These are phyloP conservation scores for Aspergillus sp. DNA, from an alignment of 2,329 filamentous ascomycete genomes.

Conservation along the genomic window DNA sequence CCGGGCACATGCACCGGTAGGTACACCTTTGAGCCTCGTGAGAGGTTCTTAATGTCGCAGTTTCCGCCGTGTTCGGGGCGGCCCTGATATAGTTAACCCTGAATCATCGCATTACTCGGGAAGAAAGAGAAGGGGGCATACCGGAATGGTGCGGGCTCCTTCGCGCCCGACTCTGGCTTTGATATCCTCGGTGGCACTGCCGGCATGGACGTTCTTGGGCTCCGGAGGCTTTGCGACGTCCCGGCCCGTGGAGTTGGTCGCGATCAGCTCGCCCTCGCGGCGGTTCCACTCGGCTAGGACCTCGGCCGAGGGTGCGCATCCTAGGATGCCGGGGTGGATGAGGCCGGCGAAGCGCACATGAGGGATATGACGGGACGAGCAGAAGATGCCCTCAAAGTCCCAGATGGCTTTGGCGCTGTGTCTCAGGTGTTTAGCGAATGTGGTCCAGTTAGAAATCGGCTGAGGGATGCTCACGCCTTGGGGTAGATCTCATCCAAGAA, in stretches of 20 bases:
- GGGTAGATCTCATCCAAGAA: constrained; percentile 88
- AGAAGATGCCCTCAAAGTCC: constrained; percentile 77
- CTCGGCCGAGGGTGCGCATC: constrained; percentile 78
- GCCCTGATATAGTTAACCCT: constrained; percentile 39
- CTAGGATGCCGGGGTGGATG: constrained; percentile 88
- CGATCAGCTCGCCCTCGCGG: constrained; percentile 77
- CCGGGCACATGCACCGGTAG: constrained; percentile 82
- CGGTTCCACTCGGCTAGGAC: constrained; percentile 79
- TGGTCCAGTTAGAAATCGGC: no score
- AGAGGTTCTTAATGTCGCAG: constrained; percentile 87
- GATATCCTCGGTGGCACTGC: constrained; percentile 56
- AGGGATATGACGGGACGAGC: constrained; percentile 80
- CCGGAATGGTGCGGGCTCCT: constrained; percentile 80
- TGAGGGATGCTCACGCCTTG: constrained; percentile 57
- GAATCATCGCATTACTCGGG: not conserved
- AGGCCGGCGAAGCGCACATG: constrained; percentile 84
- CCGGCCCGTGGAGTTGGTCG: constrained; percentile 61
- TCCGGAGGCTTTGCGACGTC: constrained; percentile 76
- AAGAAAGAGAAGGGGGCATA: constrained; percentile 14
- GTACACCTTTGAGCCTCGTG: constrained; percentile 76
- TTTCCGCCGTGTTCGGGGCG: constrained; percentile 86
- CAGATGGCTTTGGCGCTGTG: constrained; percentile 66
- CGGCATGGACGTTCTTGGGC: constrained; percentile 69
- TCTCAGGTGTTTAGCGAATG: not conserved
- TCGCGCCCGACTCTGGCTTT: constrained; percentile 69